phyloP scores from a whole-genome alignment of 805 yeast species.

The Lachancea quebecensis region DNA sequence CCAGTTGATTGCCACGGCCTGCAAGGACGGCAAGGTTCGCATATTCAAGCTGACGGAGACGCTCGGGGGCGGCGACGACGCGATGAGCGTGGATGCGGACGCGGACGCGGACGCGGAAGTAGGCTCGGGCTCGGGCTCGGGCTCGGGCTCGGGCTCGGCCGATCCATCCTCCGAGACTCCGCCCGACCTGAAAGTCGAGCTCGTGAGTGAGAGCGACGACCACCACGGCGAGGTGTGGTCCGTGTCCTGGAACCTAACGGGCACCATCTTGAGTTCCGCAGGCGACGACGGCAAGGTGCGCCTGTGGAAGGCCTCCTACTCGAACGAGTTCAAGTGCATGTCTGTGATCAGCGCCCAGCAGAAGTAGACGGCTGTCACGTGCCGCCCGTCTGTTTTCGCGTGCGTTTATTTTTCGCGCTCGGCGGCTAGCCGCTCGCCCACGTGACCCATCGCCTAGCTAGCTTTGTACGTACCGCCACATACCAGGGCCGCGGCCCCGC shows the following conservation, averaged over 20 bases:
- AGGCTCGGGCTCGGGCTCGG: no score
- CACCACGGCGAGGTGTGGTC: constrained; percentile 92
- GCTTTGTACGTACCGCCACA: no score
- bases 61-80: constrained; percentile 8
- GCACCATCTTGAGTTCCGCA: constrained; percentile 84
- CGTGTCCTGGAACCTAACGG: constrained; percentile 91
- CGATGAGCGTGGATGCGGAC: constrained; percentile 18
- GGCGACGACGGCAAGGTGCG: constrained; percentile 94
- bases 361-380: not conserved
- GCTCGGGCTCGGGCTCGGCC: no score
- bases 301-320: constrained; percentile 84
- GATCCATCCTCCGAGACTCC: not conserved
- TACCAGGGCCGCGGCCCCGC: no score
- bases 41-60: constrained; percentile 65
- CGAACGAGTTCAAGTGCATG: constrained; percentile 85
- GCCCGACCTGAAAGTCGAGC: constrained; percentile 40
- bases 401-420: no score
- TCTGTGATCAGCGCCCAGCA: constrained; percentile 67
- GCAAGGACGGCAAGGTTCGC: constrained; percentile 89
- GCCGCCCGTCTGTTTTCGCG: no score
- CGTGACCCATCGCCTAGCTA: no score
- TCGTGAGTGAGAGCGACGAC: constrained; percentile 61
- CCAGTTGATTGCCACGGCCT: constrained; percentile 89
- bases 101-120: not conserved
- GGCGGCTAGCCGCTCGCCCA: no score